Evolutionary conservation across 306 rosid species (phyloP).

Genomic region (Pyrus communis): DNA sequence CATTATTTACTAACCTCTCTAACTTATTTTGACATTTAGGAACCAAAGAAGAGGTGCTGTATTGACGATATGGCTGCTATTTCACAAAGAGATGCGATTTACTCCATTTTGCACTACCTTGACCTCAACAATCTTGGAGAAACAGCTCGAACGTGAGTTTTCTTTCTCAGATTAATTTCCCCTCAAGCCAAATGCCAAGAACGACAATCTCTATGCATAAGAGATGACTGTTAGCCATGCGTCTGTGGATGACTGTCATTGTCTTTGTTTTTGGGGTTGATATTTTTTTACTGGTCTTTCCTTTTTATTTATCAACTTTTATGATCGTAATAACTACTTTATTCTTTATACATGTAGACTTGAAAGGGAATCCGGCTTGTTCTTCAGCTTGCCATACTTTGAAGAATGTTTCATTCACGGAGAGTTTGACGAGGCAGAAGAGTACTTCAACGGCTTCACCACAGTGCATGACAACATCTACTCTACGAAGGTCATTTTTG

Average conservation of each 20-base stretch:
- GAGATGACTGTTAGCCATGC: neutral
- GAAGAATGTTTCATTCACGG: neutral
- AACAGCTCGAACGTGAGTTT: slow-evolving; percentile 10
- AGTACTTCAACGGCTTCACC: slow-evolving; percentile 16
- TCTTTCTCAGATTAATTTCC: neutral
- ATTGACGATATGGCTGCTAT: neutral
- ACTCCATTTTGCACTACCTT: neutral
- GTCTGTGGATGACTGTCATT: neutral
- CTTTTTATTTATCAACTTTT: neutral
- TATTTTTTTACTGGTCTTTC: neutral
- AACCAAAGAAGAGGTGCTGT: neutral
- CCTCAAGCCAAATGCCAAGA: neutral
- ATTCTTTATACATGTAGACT: neutral
- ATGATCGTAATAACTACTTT: neutral
- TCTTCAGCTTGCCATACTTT: neutral
- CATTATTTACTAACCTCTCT: neutral
- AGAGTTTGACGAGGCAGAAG: slow-evolving; percentile 7
- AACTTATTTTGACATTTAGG: neutral
- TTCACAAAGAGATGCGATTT: neutral
- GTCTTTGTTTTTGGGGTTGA: neutral
- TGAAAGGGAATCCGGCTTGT: neutral
- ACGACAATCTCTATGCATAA: neutral
- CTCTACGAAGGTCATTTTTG: neutral
- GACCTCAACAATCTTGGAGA: neutral
- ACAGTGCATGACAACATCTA: slow-evolving; percentile 1